A percentile compares a stretch with the other conserved stretches of the same genome.
Conservation (phyloP, 352 stramenopile genomes). For the Phytophthora meadii region DNA sequence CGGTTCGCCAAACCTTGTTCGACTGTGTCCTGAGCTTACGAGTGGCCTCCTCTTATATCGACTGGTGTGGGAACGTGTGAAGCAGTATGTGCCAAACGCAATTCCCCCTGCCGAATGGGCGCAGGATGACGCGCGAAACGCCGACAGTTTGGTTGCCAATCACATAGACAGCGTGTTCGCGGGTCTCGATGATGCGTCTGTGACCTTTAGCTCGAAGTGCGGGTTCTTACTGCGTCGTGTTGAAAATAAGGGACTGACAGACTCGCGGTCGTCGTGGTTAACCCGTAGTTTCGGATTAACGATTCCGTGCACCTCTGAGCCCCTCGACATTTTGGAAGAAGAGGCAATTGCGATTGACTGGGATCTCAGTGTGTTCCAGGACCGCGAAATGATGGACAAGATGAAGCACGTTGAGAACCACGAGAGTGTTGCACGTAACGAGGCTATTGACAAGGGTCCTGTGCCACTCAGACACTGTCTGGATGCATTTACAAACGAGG, state of each 20-base stretch:
- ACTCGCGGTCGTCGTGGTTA: constrained; percentile 81
- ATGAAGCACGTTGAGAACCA: constrained; percentile 89
- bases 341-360: constrained; percentile 90
- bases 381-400: constrained; percentile 82
- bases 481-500: constrained; percentile 85
- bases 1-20: constrained; percentile 86
- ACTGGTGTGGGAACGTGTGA: constrained; percentile 84
- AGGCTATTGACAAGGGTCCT: constrained; percentile 89
- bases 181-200: constrained; percentile 46
- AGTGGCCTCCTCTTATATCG: constrained; percentile 84
- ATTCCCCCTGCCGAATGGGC: constrained; percentile 51
- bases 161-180: constrained; percentile 87
- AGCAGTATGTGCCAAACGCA: constrained; percentile 71
- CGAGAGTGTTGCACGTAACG: constrained; percentile 82
- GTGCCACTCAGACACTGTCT: constrained; percentile 83
- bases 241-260: constrained; percentile 84
- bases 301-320: constrained; percentile 80
- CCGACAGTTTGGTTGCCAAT: constrained; percentile 54
- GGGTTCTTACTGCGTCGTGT: constrained; percentile 85
- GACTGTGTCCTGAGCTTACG: constrained; percentile 83
- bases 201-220: constrained; percentile 53
- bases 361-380: constrained; percentile 86
- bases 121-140: constrained; percentile 32
- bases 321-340: constrained; percentile 84
- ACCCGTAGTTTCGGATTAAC: constrained; percentile 82